Evolutionary conservation across 208 protist genomes (phyloP), one percentile per base, ranked within the genome.

Genomic region (Tritrichomonas foetus): DNA sequence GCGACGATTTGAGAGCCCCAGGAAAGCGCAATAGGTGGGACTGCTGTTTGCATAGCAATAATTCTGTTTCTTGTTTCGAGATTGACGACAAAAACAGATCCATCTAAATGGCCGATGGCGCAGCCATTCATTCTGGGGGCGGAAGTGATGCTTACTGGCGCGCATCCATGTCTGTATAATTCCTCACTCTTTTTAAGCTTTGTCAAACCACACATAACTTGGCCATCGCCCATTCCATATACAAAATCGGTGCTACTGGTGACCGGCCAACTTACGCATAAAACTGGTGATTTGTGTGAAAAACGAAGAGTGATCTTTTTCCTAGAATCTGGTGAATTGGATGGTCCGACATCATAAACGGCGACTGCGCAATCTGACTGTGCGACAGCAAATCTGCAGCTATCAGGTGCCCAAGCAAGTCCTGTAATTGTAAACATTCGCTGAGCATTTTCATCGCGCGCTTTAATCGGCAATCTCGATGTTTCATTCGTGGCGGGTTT

Each of bases 311-410:
- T 82, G 22, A 82, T 36, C 50, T 82, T 82, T 41, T 82, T 82
- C 0, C 74, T 9, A 53, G n/a, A 82, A 36, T 82, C 74, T 22
- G 41, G n/a, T 25, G 74, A 25, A 30, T 49, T 30, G 5, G 74
- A 16, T 66, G 82, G 47, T 13, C 82, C 82, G 27, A 93, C n/a
- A 49, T 66, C 50, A 33, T 93, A 93, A 14, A 93, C 82, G 66
- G 55, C 47, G 39, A 93, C 49, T n/a, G 55, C 41, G 1, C 66
- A n/a, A 66, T 93, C 82, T 66, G 82, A 93, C 47, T 93, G 82
- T 57, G 41, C 44, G 5, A 93, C 50, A 36, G 82, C 82, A 39
- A 93, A 93, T 41, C 36, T 14, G 33, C 30, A 44, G 41, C 50
- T 69, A 66, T 93, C 82, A 1, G 82, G 82, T 3, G 82, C 47